Evolutionary conservation across 2,329 filamentous ascomycete species (phyloP).

Genomic region (Microcyclosporella mali): DNA sequence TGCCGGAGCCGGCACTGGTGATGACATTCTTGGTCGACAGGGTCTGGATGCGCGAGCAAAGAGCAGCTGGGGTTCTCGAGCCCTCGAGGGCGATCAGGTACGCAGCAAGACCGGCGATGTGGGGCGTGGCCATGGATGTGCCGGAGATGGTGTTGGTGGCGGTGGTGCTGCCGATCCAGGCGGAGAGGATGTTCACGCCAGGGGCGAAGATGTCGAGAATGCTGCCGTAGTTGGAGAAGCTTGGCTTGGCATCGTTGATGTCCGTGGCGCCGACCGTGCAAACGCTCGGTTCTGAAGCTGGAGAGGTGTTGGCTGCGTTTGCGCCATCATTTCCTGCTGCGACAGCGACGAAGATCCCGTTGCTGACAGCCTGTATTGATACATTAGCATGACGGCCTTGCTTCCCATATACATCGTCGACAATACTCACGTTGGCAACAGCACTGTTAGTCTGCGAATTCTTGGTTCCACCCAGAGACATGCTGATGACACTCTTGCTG

Average conservation of each 20-base stretch:
- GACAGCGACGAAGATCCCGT: conserved; percentile 36
- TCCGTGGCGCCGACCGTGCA: conserved; percentile 35
- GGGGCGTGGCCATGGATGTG: conserved; percentile 39
- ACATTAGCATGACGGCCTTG: too few species aligned
- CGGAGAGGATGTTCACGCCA: conserved; percentile 45
- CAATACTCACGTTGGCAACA: conserved; percentile 19
- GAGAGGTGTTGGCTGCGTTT: conserved; percentile 28
- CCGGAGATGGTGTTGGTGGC: conserved; percentile 45
- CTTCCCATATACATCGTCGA: too few species aligned
- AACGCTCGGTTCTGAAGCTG: conserved; percentile 28
- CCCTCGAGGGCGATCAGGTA: conserved; percentile 21
- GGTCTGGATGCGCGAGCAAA: conserved; percentile 12
- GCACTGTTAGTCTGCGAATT: conserved; percentile 34
- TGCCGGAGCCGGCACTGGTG: not conserved
- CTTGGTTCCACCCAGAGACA: conserved; percentile 38
- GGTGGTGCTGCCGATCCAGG: conserved; percentile 43
- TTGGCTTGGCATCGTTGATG: conserved; percentile 28
- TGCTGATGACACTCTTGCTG: conserved; percentile 26
- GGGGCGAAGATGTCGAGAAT: conserved; percentile 41
- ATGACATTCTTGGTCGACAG: conserved; percentile 14
- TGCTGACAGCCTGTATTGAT: conserved; percentile 24
- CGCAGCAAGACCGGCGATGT: conserved; percentile 23
- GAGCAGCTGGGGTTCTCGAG: conserved; percentile 10
- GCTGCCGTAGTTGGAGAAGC: conserved; percentile 37
- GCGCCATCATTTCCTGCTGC: conserved; percentile 33